These are phyloP conservation scores for Melampsora medusae DNA, from an alignment of 1,284 basidiomycete species.

Conservation along the genomic window DNA sequence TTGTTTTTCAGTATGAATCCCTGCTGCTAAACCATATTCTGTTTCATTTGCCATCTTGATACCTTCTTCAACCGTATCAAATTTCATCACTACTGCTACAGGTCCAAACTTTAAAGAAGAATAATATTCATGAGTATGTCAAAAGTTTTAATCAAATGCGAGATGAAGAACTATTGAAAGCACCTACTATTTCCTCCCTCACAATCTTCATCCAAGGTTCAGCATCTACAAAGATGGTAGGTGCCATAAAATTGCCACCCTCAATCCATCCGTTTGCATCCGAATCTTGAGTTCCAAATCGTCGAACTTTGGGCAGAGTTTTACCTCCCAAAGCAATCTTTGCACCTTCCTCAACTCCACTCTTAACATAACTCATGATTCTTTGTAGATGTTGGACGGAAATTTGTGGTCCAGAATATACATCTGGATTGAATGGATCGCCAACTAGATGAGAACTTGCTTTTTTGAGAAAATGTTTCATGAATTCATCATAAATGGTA, in stretches of 20 bases:
- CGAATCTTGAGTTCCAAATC: not conserved
- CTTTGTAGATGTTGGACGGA: slow-evolving; percentile 72
- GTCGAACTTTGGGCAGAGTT: no score
- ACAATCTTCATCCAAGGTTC: slow-evolving; percentile 49
- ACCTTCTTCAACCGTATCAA: slow-evolving; percentile 56
- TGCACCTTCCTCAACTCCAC: slow-evolving; percentile 80
- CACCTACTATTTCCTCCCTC: slow-evolving; percentile 47
- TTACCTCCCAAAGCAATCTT: slow-evolving; percentile 73
- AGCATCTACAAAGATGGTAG: slow-evolving; percentile 49
- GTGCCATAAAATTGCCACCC: slow-evolving; percentile 48
- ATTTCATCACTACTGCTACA: slow-evolving; percentile 48
- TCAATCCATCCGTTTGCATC: slow-evolving; percentile 21
- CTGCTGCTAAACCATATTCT: slow-evolving; percentile 80
- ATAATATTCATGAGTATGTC: not conserved
- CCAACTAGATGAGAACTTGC: slow-evolving; percentile 65
- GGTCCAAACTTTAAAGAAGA: slow-evolving; percentile 48
- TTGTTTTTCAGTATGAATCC: slow-evolving; percentile 78
- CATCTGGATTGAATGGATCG: slow-evolving; percentile 71
- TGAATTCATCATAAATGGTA: slow-evolving; percentile 62
- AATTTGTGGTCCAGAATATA: slow-evolving; percentile 78
- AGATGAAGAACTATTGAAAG: not conserved
- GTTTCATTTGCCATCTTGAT: slow-evolving; percentile 78
- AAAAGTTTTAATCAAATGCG: not conserved
- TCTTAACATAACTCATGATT: slow-evolving; percentile 83
- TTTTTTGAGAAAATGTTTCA: slow-evolving; percentile 62